Conservation (phyloP, 2,329 filamentous ascomycete genomes). For the Geosmithia flava region DNA sequence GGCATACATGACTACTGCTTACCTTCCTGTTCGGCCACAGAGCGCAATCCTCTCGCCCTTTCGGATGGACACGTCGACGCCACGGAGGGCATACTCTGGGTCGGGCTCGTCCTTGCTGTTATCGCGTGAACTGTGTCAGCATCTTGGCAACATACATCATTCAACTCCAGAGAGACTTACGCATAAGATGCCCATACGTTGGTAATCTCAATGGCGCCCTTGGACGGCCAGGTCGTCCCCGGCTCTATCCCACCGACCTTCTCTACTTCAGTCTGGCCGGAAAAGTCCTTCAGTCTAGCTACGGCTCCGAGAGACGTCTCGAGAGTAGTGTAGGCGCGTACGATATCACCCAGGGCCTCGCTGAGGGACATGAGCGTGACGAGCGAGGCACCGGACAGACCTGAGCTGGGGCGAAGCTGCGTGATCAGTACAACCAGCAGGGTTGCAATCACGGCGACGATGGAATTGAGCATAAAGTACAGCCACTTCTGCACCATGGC, state of each 20-base stretch:
- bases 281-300: conserved; percentile 13
- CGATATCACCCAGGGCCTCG: conserved; percentile 7
- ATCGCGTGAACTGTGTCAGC: no score
- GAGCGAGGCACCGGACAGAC: conserved; percentile 21
- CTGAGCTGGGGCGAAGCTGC: conserved; percentile 16
- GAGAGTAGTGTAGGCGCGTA: conserved; percentile 17
- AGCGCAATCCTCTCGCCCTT: conserved; percentile 21
- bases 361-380: conserved; percentile 23
- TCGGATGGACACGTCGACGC: conserved; percentile 14
- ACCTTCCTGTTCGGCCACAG: conserved; percentile 21
- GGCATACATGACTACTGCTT: neutral
- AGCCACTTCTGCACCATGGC: conserved; percentile 46
- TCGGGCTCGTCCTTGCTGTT: neutral
- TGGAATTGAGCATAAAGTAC: conserved; percentile 31
- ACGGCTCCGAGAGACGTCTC: conserved; percentile 16
- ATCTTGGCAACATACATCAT: no score
- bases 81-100: conserved; percentile 10
- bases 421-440: conserved; percentile 33
- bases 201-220: conserved; percentile 15
- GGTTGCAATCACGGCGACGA: conserved; percentile 33
- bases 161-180: conserved; percentile 2
- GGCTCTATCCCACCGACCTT: conserved; percentile 7
- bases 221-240: conserved; percentile 15
- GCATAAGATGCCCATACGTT: conserved; percentile 20
- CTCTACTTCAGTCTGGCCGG: conserved; percentile 9